These are phyloP conservation scores for Carex sylvatica DNA, from an alignment of 202 grass and related monocot genomes.

Conservation along the genomic window DNA sequence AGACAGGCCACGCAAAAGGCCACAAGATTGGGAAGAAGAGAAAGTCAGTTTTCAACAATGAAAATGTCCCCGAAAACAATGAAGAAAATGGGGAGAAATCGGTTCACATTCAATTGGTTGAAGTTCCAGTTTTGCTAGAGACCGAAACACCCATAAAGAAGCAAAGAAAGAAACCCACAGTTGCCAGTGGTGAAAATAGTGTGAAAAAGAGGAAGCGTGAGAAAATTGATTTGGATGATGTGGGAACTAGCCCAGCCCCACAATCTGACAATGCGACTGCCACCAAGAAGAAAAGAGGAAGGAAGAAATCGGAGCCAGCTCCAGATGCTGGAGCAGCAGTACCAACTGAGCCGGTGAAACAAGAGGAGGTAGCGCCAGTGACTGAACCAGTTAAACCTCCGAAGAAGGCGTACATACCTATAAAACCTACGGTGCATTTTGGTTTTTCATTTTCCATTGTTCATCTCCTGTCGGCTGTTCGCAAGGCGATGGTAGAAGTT, in stretches of 20 bases:
- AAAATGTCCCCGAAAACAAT: neutral
- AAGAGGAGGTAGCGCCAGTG: constrained; percentile 23
- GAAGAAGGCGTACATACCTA: constrained; percentile 41
- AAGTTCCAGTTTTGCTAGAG: constrained; percentile 23
- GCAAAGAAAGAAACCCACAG: constrained; percentile 19
- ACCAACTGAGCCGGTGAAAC: constrained; percentile 16
- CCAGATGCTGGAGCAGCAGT: constrained; percentile 18
- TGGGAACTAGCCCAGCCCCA: constrained; percentile 18
- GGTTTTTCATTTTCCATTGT: constrained; percentile 49
- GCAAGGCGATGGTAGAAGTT: constrained; percentile 44
- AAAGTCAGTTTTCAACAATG: neutral
- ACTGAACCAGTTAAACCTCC: constrained; percentile 32
- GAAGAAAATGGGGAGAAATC: constrained; percentile 15
- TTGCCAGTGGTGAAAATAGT: neutral
- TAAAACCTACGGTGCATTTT: constrained; percentile 44
- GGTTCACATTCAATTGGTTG: constrained; percentile 1
- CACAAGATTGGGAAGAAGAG: constrained; percentile 28
- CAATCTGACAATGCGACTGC: constrained; percentile 23
- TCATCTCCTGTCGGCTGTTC: constrained; percentile 47
- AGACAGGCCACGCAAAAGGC: neutral
- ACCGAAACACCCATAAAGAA: constrained; percentile 21
- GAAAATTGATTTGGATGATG: constrained; percentile 14
- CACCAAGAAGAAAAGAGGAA: constrained; percentile 37
- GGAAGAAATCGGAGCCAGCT: constrained; percentile 33
- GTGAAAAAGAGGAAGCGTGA: constrained; percentile 28